A percentile compares a stretch with the other conserved stretches of the same genome.
Evolutionary conservation across 129 eudicot species (phyloP).

Genomic region (Flaveria sonorensis): DNA sequence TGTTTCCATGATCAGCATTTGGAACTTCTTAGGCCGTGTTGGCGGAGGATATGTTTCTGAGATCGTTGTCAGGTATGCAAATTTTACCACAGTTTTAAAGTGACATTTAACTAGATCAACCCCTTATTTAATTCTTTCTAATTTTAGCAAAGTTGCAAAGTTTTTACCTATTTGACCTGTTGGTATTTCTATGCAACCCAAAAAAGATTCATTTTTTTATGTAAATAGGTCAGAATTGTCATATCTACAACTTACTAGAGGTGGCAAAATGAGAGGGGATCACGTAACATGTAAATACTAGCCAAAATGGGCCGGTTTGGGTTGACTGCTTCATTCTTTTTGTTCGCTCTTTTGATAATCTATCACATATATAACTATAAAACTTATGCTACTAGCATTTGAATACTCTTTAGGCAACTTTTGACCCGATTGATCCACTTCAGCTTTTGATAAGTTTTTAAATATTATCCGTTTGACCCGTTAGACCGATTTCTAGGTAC

Average conservation of each 20-base stretch:
- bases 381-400: too few species aligned
- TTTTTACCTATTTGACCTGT: background rate
- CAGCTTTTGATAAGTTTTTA: background rate
- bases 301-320: background rate
- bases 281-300: background rate
- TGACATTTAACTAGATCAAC: background rate
- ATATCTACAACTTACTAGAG: background rate
- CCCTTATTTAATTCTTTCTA: background rate
- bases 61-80: conserved; percentile 70
- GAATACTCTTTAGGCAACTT: background rate
- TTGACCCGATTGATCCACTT: background rate
- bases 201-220: background rate
- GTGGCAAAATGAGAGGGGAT: background rate
- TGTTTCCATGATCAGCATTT: conserved; percentile 97
- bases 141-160: background rate
- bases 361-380: too few species aligned
- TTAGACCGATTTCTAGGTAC: background rate
- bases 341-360: background rate
- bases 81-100: background rate
- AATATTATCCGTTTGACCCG: background rate
- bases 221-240: background rate
- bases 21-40: conserved; percentile 96
- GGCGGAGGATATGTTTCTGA: conserved; percentile 98
- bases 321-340: background rate
- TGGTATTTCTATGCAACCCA: background rate